Base-by-base conservation (phyloP, 1,139 yeast genomes). In the Candida tetrigidarum region DNA sequence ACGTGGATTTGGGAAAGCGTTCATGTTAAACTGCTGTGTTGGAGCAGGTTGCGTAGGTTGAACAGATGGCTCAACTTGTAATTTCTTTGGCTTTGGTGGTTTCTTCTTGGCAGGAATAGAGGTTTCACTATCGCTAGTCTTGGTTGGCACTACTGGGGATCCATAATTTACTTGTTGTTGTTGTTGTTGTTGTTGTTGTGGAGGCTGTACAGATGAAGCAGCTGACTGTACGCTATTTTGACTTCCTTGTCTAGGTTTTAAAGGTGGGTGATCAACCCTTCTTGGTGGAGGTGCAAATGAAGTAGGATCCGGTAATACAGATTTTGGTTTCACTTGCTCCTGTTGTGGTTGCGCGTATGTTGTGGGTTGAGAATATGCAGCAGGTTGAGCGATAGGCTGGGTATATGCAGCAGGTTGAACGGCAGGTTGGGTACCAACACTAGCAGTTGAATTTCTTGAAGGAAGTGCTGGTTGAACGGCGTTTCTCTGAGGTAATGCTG, bases 251-350 rank as follows among this genome's bases (percentile, higher is more conserved):
- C 63, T 42, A 39, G 54, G 54, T 47, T 19, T 32, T 14, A 32
- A 32, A 6, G 52, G 60, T 46, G 63, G 74, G 7, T 66, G 51
- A 16, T 37, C 46, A 16, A 26, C 37, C 33, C 47, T 42, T 26
- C 37, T 34, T 2, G 78, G 80, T 3, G 80, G 80, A 9, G 78
- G 76, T 2, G 75, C 69, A 58, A 74, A 71, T 19, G 64, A 55
- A 1, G 63, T 52, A 1, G 76, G 69, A 44, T 73, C 78, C 0
- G 76, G 72, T 12, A 68, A 55, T 1, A 70, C 67, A 12, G 53
- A 39, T 33, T 56, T 58, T 6, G 60, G 59, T 14, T 44, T 47
- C 23, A 27, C 45, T 26, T 27, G 50, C 18, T 29, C 42, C 12
- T 23, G 40, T 11, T 16, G 39, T 25, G 33, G 42, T 14, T 35